Conservation (phyloP, 306 rosid species). For the Rosa rugosa region DNA sequence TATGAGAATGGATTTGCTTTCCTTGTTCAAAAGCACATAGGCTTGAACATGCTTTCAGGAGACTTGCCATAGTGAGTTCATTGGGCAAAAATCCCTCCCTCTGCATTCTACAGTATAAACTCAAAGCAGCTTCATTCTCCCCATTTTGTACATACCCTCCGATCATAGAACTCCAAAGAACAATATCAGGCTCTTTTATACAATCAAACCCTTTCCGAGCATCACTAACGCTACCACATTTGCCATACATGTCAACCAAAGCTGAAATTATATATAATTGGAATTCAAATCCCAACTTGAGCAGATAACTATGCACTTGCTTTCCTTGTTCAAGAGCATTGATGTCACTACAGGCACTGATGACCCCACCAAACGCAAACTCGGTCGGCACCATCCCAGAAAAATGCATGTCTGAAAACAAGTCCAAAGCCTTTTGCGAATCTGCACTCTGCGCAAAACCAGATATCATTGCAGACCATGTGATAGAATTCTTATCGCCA, state of each 20-base stretch:
- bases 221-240: constrained; percentile 60
- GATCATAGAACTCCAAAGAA: constrained; percentile 90
- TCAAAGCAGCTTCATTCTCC: constrained; percentile 68
- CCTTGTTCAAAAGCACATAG: constrained; percentile 88
- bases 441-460: constrained; percentile 82
- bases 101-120: constrained; percentile 70
- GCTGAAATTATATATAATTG: constrained; percentile 70
- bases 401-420: constrained; percentile 63
- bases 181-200: constrained; percentile 65
- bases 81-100: constrained; percentile 61
- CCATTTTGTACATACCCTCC: constrained; percentile 75
- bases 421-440: constrained; percentile 51
- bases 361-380: constrained; percentile 72
- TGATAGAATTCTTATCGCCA: constrained; percentile 66
- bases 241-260: constrained; percentile 88
- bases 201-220: constrained; percentile 70
- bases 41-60: constrained; percentile 76
- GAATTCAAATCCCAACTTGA: constrained; percentile 65
- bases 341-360: constrained; percentile 77
- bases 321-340: constrained; percentile 62
- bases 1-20: constrained; percentile 66
- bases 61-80: constrained; percentile 74
- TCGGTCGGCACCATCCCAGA: constrained; percentile 59
- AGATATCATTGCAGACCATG: constrained; percentile 89
- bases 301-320: constrained; percentile 65